A percentile compares a stretch with the other conserved stretches of the same genome.
Conservation (phyloP, 495 filamentous ascomycete genomes). For the Xylaria curta region DNA sequence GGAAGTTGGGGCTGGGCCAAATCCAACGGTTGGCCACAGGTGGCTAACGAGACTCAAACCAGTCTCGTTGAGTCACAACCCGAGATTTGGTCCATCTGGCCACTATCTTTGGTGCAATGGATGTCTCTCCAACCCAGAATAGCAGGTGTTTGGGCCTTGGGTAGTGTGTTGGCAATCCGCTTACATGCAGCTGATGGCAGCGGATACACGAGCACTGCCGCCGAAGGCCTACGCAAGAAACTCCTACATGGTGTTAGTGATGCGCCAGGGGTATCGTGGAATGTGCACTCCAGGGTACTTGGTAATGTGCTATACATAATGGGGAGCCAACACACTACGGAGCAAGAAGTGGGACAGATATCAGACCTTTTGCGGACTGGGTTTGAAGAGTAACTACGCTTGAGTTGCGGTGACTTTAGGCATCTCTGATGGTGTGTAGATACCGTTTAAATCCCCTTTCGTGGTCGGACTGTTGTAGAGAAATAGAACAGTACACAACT, state of each 20-base stretch:
- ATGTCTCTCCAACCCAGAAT: slow-evolving; percentile 60
- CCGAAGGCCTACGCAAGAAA: slow-evolving; percentile 62
- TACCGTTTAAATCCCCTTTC: too few species aligned
- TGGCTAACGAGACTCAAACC: not conserved
- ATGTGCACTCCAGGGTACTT: slow-evolving; percentile 74
- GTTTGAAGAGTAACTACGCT: not conserved
- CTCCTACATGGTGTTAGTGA: slow-evolving; percentile 47
- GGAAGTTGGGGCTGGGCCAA: slow-evolving; percentile 58
- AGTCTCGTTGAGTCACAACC: slow-evolving; percentile 17
- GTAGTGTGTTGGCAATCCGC: slow-evolving; percentile 71
- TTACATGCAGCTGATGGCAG: slow-evolving; percentile 51
- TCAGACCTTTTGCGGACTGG: not conserved
- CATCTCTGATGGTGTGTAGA: not conserved
- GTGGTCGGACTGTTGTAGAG: too few species aligned
- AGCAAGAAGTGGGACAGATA: slow-evolving; percentile 56
- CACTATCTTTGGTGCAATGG: slow-evolving; percentile 57
- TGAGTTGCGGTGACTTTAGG: not conserved
- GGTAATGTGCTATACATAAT: slow-evolving; percentile 82
- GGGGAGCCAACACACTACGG: slow-evolving; percentile 67
- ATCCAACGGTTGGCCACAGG: slow-evolving; percentile 44
- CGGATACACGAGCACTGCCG: slow-evolving; percentile 73
- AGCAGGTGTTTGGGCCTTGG: slow-evolving; percentile 71
- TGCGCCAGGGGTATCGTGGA: slow-evolving; percentile 43
- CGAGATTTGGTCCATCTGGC: slow-evolving; percentile 73
- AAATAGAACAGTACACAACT: not conserved